Conservation (phyloP, 495 filamentous ascomycete species). For the Penicillium steckii region DNA sequence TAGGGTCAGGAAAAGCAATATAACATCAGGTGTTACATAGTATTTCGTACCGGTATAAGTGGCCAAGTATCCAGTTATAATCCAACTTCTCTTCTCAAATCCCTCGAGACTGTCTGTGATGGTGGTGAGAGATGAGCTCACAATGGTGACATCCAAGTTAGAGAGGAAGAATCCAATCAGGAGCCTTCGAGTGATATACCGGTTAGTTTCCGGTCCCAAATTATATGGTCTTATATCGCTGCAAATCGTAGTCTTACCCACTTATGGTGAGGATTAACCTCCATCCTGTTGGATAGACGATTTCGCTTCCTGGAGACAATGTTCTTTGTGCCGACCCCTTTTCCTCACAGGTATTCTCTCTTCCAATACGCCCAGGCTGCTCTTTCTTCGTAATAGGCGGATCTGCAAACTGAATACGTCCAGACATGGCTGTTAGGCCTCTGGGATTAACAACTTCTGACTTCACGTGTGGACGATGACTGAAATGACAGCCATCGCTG, state of each 20-base stretch:
- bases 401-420: constrained; percentile 25
- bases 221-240: background rate
- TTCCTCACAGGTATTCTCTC: constrained; percentile 8
- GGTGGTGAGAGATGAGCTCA: constrained; percentile 60
- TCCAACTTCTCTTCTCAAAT: constrained; percentile 54
- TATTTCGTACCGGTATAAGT: constrained; percentile 50
- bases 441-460: constrained; percentile 1
- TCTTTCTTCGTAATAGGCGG: constrained; percentile 12
- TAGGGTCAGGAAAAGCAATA: background rate
- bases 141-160: constrained; percentile 62
- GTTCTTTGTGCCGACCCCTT: constrained; percentile 25
- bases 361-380: background rate
- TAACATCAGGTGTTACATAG: background rate
- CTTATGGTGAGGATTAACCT: constrained; percentile 37
- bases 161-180: constrained; percentile 57
- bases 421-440: constrained; percentile 17
- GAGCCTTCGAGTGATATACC: constrained; percentile 35
- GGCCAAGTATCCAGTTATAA: constrained; percentile 56
- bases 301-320: constrained; percentile 27
- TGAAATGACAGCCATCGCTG: constrained; percentile 17
- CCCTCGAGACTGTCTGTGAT: constrained; percentile 55
- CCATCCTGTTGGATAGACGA: constrained; percentile 46
- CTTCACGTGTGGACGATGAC: constrained; percentile 17
- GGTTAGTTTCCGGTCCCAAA: background rate
- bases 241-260: constrained; percentile 11